These are phyloP conservation scores for Microsporum canis DNA, from an alignment of 2,329 filamentous ascomycete species.

Conservation along the genomic window DNA sequence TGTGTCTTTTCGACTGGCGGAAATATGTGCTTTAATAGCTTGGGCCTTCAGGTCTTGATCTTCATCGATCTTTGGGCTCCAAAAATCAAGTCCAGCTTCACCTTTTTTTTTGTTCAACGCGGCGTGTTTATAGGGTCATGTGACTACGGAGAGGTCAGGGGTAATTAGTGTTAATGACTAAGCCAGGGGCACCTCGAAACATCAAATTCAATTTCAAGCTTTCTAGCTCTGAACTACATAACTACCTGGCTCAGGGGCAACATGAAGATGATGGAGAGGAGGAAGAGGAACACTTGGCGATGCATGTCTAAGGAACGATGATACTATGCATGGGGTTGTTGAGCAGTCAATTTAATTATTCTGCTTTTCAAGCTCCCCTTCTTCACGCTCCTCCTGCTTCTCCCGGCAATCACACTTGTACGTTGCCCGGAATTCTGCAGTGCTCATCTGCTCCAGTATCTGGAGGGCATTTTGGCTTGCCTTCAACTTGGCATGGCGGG, in stretches of 20 bases:
- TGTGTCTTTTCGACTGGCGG: neutral
- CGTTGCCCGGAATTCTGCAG: slow-evolving; percentile 47
- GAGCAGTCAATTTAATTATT: neutral
- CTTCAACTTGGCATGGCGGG: slow-evolving; percentile 59
- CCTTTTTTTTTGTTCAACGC: slow-evolving; percentile 14
- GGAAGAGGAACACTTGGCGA: neutral
- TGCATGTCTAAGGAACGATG: neutral
- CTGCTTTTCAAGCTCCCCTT: neutral
- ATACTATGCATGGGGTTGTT: neutral
- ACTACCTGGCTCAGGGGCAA: no score
- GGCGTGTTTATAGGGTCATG: slow-evolving; percentile 15
- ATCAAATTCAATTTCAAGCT: neutral
- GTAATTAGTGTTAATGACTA: neutral
- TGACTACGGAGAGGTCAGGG: slow-evolving; percentile 7
- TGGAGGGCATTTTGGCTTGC: slow-evolving; percentile 33
- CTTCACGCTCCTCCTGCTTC: neutral
- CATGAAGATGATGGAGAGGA: neutral
- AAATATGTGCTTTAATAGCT: neutral
- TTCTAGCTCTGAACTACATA: neutral
- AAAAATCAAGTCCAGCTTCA: neutral
- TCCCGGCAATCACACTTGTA: slow-evolving; percentile 54
- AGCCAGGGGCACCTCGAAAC: neutral
- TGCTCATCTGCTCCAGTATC: slow-evolving; percentile 39
- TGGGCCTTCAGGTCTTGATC: neutral
- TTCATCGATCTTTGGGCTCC: neutral